phyloP scores from a whole-genome alignment of 768 basidiomycete genomes.

The Suillus tomentosus region DNA sequence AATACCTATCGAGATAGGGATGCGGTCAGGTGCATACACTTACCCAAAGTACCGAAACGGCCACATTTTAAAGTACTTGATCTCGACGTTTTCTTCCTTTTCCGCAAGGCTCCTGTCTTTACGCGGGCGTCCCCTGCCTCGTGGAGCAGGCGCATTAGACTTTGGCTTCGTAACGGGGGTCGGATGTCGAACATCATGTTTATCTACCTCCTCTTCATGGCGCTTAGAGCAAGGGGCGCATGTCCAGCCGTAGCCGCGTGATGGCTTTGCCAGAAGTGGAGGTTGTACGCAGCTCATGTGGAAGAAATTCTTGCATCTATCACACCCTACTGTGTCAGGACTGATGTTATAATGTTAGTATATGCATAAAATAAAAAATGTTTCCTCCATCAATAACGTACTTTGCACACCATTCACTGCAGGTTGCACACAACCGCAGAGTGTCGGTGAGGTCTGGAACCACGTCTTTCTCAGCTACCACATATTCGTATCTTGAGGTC shows the following conservation, averaged over 20 bases:
- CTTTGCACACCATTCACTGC: slow-evolving; percentile 88
- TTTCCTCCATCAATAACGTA: slow-evolving; percentile 40
- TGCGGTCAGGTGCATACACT: slow-evolving; percentile 29
- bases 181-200: slow-evolving; percentile 64
- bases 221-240: slow-evolving; percentile 90
- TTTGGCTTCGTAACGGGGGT: slow-evolving; percentile 59
- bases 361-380: slow-evolving; percentile 18
- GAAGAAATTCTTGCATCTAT: slow-evolving; percentile 90
- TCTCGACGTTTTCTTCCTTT: slow-evolving; percentile 72
- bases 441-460: slow-evolving; percentile 87
- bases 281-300: slow-evolving; percentile 96
- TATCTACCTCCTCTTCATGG: slow-evolving; percentile 85
- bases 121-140: slow-evolving; percentile 74
- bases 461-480: slow-evolving; percentile 93
- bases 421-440: slow-evolving; percentile 83
- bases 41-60: slow-evolving; percentile 97
- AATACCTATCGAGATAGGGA: slow-evolving; percentile 3
- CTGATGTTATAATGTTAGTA: slow-evolving; percentile 42
- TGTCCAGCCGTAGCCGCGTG: slow-evolving; percentile 96
- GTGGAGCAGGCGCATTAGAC: slow-evolving; percentile 70
- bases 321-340: slow-evolving; percentile 85
- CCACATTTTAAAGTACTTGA: slow-evolving; percentile 90
- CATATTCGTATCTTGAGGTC: slow-evolving; percentile 85
- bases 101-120: slow-evolving; percentile 76
- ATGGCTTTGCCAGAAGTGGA: slow-evolving; percentile 87